These are phyloP conservation scores for Globisporangium emineosum DNA, from an alignment of 352 stramenopile genomes.

Conservation along the genomic window DNA sequence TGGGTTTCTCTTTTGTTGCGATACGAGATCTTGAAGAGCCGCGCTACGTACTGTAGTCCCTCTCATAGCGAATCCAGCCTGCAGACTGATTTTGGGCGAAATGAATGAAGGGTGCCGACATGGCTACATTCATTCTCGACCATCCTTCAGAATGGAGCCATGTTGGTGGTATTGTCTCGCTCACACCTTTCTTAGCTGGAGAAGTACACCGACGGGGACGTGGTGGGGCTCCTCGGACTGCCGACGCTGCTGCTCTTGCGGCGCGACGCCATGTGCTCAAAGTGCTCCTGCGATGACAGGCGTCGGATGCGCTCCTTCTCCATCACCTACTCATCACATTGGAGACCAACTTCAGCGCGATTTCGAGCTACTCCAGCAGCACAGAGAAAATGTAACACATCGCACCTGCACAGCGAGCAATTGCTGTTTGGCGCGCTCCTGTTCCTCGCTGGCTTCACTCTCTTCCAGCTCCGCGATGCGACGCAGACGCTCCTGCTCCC, in stretches of 20 bases:
- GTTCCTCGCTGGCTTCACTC: not conserved
- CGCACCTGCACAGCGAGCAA: conserved; percentile 29
- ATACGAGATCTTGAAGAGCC: conserved; percentile 12
- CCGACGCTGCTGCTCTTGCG: conserved; percentile 15
- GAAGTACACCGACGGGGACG: not conserved
- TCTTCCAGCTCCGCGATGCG: conserved; percentile 42
- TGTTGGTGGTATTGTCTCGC: not conserved
- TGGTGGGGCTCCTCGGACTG: not conserved
- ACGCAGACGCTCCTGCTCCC: conserved; percentile 45
- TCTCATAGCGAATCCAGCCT: not conserved
- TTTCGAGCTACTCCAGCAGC: too few species aligned
- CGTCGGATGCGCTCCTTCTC: conserved; percentile 56
- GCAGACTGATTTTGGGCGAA: too few species aligned
- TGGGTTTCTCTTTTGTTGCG: not conserved
- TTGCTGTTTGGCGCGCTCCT: conserved; percentile 17
- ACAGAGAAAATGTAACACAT: not conserved
- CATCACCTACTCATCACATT: conserved; percentile 25
- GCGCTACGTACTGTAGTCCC: not conserved
- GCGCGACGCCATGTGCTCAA: conserved; percentile 25
- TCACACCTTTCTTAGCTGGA: not conserved
- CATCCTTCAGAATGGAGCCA: not conserved
- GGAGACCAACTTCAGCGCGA: not conserved
- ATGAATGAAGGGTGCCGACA: not conserved
- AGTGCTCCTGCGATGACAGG: conserved; percentile 47
- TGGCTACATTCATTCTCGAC: not conserved